Percentiles rank a stretch among this genome's conserved stretches.
phyloP scores from a whole-genome alignment of 176 grass and related monocot genomes.

The Pharus latifolius region DNA sequence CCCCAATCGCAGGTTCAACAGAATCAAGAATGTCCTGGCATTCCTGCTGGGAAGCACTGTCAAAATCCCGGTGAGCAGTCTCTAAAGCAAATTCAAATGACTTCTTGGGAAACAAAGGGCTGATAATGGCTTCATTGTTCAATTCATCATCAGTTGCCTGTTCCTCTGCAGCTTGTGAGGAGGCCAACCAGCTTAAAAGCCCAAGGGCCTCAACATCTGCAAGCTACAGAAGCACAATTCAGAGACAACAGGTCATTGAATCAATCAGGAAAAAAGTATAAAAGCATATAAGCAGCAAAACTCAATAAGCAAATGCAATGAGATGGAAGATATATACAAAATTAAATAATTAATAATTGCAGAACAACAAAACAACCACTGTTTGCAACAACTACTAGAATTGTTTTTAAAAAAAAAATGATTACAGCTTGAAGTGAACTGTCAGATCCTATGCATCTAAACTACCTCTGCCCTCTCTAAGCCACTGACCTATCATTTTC shows the following conservation, averaged over 20 bases:
- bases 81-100: constrained; percentile 65
- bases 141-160: constrained; percentile 68
- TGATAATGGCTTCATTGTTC: constrained; percentile 70
- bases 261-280: constrained; percentile 8
- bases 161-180: constrained; percentile 78
- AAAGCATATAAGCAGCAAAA: not conserved
- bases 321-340: not conserved
- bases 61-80: constrained; percentile 77
- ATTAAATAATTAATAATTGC: not conserved
- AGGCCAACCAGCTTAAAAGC: constrained; percentile 84
- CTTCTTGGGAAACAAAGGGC: constrained; percentile 63
- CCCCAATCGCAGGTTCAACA: constrained; percentile 28
- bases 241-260: not conserved
- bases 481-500: not conserved
- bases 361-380: not conserved
- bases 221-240: constrained; percentile 36
- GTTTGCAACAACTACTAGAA: not conserved
- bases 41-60: constrained; percentile 76
- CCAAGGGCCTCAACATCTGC: constrained; percentile 70
- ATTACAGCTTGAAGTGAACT: not conserved
- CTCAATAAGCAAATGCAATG: not conserved
- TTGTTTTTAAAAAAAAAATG: constrained; percentile 6
- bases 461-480: not conserved
- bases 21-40: constrained; percentile 97
- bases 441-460: not conserved